Base-by-base conservation (phyloP, 768 basidiomycete species). In the Tubosaeta sp. region DNA sequence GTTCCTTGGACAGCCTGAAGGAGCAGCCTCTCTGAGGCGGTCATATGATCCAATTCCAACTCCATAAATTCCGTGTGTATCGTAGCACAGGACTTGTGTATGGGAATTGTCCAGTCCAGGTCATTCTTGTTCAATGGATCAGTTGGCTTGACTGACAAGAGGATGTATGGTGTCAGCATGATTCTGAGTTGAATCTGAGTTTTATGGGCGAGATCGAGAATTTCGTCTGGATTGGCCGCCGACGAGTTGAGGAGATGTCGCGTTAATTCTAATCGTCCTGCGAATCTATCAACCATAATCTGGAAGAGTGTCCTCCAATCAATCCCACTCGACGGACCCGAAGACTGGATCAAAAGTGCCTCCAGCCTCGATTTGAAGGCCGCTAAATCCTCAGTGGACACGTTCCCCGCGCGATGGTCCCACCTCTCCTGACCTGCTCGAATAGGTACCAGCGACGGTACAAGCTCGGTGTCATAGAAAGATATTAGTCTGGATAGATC, bases 401-500 rank as follows among this genome's bases (percentile, higher is more conserved):
- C n/a, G n/a, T n/a, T n/a, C n/a, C n/a, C n/a, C n/a, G n/a, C n/a
- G n/a, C n/a, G n/a, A n/a, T n/a, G n/a, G n/a, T n/a, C n/a, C n/a
- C n/a, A n/a, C n/a, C n/a, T 42, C n/a, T 42, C 41, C 9, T 42
- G 41, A n/a, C 41, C 41, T 6, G 14, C 25, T 27, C 42, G 42
- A 43, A 18, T 12, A 25, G 25, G 1, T 2, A 43, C 42, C n/a
- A 43, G 8, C 18, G 42, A 43, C 10, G 42, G 42, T 11, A 13
- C 42, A 18, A 43, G 29, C 6, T 43, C 10, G n/a, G 42, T 43
- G 10, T 43, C 42, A 19, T 43, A 43, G 27, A 30, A 43, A 11
- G 42, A 43, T 6, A 19, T 6, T 10, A 43, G 3, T 11, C 42
- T 29, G 13, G 42, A 10, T 11, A 43, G 56, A 44, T 63, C 61